Evolutionary conservation across 495 filamentous ascomycete species (phyloP).

Genomic region (Stereocaulon alpinum): DNA sequence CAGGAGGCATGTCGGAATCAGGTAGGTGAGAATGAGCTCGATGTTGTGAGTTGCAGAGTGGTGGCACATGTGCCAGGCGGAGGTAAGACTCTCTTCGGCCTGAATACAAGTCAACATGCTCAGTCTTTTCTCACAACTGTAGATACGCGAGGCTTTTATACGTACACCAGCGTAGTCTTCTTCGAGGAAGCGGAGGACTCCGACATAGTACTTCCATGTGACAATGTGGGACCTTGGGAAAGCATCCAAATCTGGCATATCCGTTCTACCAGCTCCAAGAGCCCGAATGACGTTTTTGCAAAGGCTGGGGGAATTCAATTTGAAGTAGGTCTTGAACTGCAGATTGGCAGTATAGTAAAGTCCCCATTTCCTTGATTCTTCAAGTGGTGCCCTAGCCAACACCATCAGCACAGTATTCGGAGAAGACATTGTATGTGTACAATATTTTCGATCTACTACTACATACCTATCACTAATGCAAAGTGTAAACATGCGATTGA

Average conservation of each 20-base stretch:
- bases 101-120: constrained; percentile 26
- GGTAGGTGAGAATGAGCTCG: constrained; percentile 90
- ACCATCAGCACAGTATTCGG: too few relatives aligned
- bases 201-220: constrained; percentile 93
- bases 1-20: constrained; percentile 83
- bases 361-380: constrained; percentile 94
- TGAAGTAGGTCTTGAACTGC: constrained; percentile 97
- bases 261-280: constrained; percentile 58
- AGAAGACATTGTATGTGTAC: too few relatives aligned
- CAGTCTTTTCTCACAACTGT: background rate
- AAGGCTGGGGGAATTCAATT: constrained; percentile 76
- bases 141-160: constrained; percentile 16
- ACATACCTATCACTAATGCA: constrained; percentile 82
- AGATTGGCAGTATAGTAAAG: constrained; percentile 88
- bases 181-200: constrained; percentile 80
- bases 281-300: constrained; percentile 83
- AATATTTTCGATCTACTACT: constrained; percentile 6
- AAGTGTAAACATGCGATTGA: constrained; percentile 79
- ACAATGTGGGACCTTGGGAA: constrained; percentile 87
- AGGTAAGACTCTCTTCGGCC: constrained; percentile 71
- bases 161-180: constrained; percentile 74
- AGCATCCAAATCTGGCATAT: constrained; percentile 61
- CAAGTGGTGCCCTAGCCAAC: constrained; percentile 56
- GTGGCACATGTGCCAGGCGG: constrained; percentile 70
- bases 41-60: constrained; percentile 59